phyloP scores from a whole-genome alignment of 1,284 basidiomycete species.

The Sanghuangporus sanghuang region DNA sequence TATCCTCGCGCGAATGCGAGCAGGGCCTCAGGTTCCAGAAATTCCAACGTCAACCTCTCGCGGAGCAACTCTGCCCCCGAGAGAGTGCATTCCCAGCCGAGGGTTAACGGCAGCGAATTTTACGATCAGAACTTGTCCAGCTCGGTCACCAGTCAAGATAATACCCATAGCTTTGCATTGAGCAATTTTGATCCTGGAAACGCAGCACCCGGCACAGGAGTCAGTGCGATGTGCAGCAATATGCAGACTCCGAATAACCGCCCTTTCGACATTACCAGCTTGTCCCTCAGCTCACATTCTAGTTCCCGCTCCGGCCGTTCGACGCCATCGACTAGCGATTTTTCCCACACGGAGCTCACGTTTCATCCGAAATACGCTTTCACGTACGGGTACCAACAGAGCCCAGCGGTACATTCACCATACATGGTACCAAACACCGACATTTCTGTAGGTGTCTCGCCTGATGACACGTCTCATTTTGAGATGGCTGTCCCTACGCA shows the following conservation, averaged over 20 bases:
- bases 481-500: background rate
- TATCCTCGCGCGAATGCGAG: background rate
- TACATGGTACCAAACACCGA: background rate
- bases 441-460: background rate
- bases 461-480: background rate
- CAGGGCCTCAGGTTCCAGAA: background rate
- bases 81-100: background rate
- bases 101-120: background rate
- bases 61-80: conserved; percentile 12
- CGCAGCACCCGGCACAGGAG: background rate
- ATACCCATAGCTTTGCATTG: background rate
- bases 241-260: background rate
- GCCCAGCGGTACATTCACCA: background rate
- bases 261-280: background rate
- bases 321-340: background rate
- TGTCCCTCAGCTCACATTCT: background rate
- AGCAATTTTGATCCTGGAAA: background rate
- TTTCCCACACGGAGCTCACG: background rate
- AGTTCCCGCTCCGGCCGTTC: conserved; percentile 4
- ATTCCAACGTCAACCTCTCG: background rate
- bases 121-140: background rate
- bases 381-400: background rate
- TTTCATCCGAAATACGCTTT: background rate
- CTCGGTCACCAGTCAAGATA: background rate
- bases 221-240: background rate